Evolutionary conservation across 1,284 basidiomycete genomes (phyloP), one percentile per base, ranked within the genome.

Genomic region (Quambalaria eucalypti): DNA sequence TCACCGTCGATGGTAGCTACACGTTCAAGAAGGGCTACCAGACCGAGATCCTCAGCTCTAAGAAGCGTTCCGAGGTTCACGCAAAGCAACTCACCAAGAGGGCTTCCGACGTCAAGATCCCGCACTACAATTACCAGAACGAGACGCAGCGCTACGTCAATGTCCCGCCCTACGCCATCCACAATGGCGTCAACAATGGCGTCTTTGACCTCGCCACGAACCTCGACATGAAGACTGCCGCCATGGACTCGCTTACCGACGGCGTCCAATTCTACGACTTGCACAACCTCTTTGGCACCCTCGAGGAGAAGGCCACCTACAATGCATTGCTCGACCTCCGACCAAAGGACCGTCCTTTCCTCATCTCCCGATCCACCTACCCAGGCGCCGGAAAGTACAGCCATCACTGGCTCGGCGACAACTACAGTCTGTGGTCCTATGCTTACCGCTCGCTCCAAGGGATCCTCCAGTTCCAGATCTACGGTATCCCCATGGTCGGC

Each of bases 391-490:
- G 56, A 5, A 58, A 57, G 31, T 60, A 42, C 52, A 64, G 54
- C 2, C 57, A 57, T 10, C 60, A 62, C 40, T 65, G 62, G 63
- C 78, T 85, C 9, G 85, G 85, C 0, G 85, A 88, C 73, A 88
- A 88, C 71, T 84, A 80, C 68, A 68, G 72, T 2, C 71, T 69
- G 56, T 87, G 85, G 84, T 72, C 81, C 48, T 85, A 84, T 76
- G 78, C 84, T 78, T 76, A 80, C 44, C 73, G 80, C 61, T 81
- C 76, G 40, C 82, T 84, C 61, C 81, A 85, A 73, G 86, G 85
- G 5, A 77, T 85, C 38, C 77, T 87, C 10, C 85, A 87, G 69
- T 87, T 87, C 80, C 85, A 86, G 76, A 77, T 87, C 47, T 69
- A 66, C 31, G 65, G 65, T 4, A 66, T 69, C 30, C 54, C 60